A percentile compares a stretch with the other conserved stretches of the same genome.
These are phyloP conservation scores for Linum lewisii DNA, from an alignment of 345 rosid genomes.

Conservation along the genomic window DNA sequence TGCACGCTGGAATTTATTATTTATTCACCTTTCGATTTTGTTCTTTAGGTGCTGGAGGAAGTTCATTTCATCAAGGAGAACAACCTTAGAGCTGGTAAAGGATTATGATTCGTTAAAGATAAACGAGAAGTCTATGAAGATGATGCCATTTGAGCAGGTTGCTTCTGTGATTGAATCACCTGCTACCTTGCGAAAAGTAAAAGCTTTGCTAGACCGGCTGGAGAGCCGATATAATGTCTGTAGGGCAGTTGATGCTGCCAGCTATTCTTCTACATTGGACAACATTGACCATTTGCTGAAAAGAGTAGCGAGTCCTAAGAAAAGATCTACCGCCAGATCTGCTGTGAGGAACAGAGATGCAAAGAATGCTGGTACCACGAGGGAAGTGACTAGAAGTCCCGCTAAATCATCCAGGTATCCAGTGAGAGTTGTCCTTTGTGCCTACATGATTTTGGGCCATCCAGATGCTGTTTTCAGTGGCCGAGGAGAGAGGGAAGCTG, in stretches of 20 bases:
- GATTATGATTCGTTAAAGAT: slow-evolving; percentile 60
- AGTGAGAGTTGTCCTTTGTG: slow-evolving; percentile 77
- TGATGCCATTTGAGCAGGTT: slow-evolving; percentile 77
- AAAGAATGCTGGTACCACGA: slow-evolving; percentile 30
- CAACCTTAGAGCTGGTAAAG: slow-evolving; percentile 62
- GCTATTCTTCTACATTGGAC: slow-evolving; percentile 31
- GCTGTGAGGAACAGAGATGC: slow-evolving; percentile 42
- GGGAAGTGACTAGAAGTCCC: slow-evolving; percentile 33
- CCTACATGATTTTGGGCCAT: slow-evolving; percentile 93
- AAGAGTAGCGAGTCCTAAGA: slow-evolving; percentile 71
- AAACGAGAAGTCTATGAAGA: slow-evolving; percentile 34
- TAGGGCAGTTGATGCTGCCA: slow-evolving; percentile 23
- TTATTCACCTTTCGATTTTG: not conserved
- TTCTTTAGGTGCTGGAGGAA: slow-evolving; percentile 75
- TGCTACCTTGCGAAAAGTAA: slow-evolving; percentile 46
- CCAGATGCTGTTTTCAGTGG: slow-evolving; percentile 94
- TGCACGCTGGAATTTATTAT: not conserved
- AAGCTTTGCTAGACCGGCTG: slow-evolving; percentile 64
- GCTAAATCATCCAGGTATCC: slow-evolving; percentile 62
- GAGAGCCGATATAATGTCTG: slow-evolving; percentile 68
- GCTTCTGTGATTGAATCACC: slow-evolving; percentile 64
- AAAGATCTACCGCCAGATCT: slow-evolving; percentile 33
- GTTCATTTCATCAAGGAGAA: slow-evolving; percentile 51
- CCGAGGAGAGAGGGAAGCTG: slow-evolving; percentile 75
- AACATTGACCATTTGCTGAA: slow-evolving; percentile 86